A percentile compares a stretch with the other conserved stretches of the same genome.
Evolutionary conservation across 345 rosid species (phyloP).

Genomic region (Dipteronia sinensis): DNA sequence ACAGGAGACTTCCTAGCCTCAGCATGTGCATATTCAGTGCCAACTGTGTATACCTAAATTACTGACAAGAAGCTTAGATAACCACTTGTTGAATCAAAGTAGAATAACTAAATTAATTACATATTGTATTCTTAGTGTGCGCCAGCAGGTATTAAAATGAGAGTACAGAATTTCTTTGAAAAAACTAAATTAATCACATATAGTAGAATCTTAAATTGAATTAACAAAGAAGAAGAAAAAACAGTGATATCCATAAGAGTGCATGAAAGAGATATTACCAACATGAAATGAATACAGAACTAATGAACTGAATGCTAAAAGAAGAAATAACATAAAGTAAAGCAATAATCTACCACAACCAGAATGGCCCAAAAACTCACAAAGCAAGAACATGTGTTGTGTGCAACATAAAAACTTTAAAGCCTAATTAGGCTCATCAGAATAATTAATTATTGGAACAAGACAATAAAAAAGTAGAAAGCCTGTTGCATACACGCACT

Average conservation of each 20-base stretch:
- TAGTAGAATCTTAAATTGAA: neutral
- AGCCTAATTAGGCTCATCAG: neutral
- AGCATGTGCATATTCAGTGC: constrained; percentile 99
- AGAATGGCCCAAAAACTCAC: neutral
- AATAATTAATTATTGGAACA: too few relatives aligned
- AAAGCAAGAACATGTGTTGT: neutral
- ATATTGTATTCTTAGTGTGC: neutral
- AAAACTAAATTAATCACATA: neutral
- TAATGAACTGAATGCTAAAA: neutral
- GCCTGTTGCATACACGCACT: too few relatives aligned
- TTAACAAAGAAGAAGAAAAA: neutral
- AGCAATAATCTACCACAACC: neutral
- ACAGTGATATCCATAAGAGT: neutral
- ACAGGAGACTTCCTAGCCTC: constrained; percentile 99
- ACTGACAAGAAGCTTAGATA: constrained; percentile 29
- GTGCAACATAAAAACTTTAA: neutral
- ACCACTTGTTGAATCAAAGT: constrained; percentile 11
- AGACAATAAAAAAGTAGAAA: too few relatives aligned
- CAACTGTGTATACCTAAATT: constrained; percentile 93
- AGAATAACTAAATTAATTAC: neutral
- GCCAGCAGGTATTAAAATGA: neutral
- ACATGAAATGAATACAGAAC: neutral
- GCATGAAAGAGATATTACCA: neutral
- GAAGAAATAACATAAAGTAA: constrained; percentile 5
- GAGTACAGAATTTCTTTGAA: neutral